Base-by-base conservation (phyloP, 345 rosid species). In the Heritiera littoralis region DNA sequence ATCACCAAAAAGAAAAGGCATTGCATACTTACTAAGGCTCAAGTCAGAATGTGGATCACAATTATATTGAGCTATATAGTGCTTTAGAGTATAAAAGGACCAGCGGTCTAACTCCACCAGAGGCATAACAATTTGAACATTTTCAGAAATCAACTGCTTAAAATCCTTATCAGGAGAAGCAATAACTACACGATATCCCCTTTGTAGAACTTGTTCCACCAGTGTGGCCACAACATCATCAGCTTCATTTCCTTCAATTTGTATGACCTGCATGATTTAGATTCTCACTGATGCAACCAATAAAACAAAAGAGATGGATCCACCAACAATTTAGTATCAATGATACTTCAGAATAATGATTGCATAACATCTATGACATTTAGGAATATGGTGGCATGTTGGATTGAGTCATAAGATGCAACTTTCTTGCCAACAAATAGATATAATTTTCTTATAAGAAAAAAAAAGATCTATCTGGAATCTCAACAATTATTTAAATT, bases 91-190 rank as follows among this genome's bases (percentile, higher is more conserved):
- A 81, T 95, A 93, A 83, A 95, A 95, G 51, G 99, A 92, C 98
- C 98, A 95, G 81, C 98, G 84, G 7, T 84, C 80, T 51, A 95
- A 84, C 79, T 92, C 97, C 18, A 81, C 72, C 85, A 93, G 74
- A 74, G 99, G 99, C 86, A 91, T 85, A 80, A 92, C 98, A 77
- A 95, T 86, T 67, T 93, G 99, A 82, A 95, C 94, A 84, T 95
- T 89, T 75, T 91, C 96, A 79, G 96, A 93, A 61, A 95, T 87
- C 84, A 95, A 82, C 86, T 95, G 99, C 91, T 93, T 95, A 78
- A 95, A 95, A 85, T 93, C 98, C 88, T 95, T 95, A 81, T 95
- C 99, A 4, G 97, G 99, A 64, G 99, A 95, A 78, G 98, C 98
- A 85, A 93, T 81, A 78, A 92, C 97, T 18, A 85, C 96, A 0